Evolutionary conservation across 805 yeast species (phyloP).

Genomic region (Myxozyma neotropica): DNA sequence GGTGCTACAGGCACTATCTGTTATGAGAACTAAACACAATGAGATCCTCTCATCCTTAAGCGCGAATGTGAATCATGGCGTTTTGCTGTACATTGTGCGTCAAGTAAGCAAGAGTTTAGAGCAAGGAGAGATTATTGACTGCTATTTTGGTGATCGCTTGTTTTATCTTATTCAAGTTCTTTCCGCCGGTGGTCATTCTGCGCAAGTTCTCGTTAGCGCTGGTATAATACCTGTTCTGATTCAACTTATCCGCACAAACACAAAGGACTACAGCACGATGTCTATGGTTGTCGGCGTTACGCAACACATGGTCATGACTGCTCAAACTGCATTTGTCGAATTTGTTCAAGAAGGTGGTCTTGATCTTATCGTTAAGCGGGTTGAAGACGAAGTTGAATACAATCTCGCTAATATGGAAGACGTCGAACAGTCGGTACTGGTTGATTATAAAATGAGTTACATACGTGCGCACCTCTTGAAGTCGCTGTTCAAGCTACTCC

Average conservation of each 20-base stretch:
- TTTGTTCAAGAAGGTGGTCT: conserved; percentile 73
- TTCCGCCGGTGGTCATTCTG: conserved; percentile 49
- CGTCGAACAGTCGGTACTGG: conserved; percentile 20
- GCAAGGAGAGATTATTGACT: conserved; percentile 49
- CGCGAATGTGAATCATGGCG: conserved; percentile 86
- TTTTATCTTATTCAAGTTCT: conserved; percentile 67
- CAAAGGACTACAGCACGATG: conserved; percentile 54
- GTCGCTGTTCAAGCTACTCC: conserved; percentile 63
- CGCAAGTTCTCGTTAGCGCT: conserved; percentile 62
- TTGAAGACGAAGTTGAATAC: conserved; percentile 61
- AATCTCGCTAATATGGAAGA: conserved; percentile 17
- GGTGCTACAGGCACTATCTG: conserved; percentile 69
- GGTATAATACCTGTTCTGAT: conserved; percentile 71
- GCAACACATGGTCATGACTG: conserved; percentile 47
- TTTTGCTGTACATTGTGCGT: conserved; percentile 70
- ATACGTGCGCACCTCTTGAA: conserved; percentile 50
- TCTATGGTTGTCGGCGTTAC: conserved; percentile 66
- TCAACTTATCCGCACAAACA: conserved; percentile 57
- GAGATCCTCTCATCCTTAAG: conserved; percentile 78
- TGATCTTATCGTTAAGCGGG: conserved; percentile 56
- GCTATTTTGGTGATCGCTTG: conserved; percentile 52
- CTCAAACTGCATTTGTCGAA: conserved; percentile 53
- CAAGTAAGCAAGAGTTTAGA: conserved; percentile 57
- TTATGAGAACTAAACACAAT: conserved; percentile 67
- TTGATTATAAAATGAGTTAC: conserved; percentile 39